Conservation (phyloP, 2,329 filamentous ascomycete species). For the Talaromyces piceae region DNA sequence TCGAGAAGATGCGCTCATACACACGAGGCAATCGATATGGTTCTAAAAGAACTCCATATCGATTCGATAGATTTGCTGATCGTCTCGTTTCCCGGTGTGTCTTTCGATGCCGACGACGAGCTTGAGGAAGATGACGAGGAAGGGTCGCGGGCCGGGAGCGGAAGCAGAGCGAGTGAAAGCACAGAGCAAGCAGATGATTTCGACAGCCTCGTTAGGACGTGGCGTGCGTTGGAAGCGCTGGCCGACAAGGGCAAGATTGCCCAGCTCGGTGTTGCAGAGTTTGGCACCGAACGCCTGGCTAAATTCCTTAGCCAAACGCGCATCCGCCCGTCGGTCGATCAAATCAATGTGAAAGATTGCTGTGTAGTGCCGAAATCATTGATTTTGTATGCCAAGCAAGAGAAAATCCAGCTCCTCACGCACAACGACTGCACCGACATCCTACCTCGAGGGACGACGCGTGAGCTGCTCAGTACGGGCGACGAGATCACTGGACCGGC, state of each 20-base stretch:
- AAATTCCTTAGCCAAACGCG: conserved; percentile 65
- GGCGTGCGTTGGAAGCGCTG: conserved; percentile 62
- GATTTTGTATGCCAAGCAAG: conserved; percentile 71
- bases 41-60: conserved; percentile 71
- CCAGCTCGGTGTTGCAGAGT: conserved; percentile 81
- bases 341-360: conserved; percentile 94
- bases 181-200: conserved; percentile 43
- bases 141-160: conserved; percentile 53
- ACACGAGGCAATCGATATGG: conserved; percentile 68
- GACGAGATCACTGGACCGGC: conserved; percentile 68
- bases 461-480: conserved; percentile 71
- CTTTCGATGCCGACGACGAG: conserved; percentile 88
- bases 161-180: conserved; percentile 46
- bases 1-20: conserved; percentile 62
- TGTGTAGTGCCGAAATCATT: conserved; percentile 90
- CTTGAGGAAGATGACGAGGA: conserved; percentile 49
- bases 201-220: conserved; percentile 60
- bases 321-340: conserved; percentile 74
- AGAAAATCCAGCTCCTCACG: conserved; percentile 79
- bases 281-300: conserved; percentile 74
- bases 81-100: conserved; percentile 84
- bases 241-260: conserved; percentile 63
- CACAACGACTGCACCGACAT: conserved; percentile 94
- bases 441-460: conserved; percentile 72
- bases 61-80: conserved; percentile 78